Percentiles rank a stretch among this genome's conserved stretches.
Evolutionary conservation across 2,329 filamentous ascomycete species (phyloP).

Genomic region (Diaporthe sp.): DNA sequence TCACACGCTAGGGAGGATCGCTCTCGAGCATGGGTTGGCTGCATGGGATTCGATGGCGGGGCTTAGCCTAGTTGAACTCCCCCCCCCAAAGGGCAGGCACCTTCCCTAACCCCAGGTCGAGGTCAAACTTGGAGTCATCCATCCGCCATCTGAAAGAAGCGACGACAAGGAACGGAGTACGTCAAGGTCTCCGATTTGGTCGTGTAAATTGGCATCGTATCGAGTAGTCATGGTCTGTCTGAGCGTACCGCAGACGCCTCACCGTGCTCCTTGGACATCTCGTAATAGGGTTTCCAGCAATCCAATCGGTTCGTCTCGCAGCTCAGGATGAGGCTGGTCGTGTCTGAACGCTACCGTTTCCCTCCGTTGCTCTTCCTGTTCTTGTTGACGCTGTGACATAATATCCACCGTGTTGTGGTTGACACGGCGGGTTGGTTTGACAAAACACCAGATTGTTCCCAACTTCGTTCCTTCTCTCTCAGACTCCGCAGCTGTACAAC

Average conservation of each 20-base stretch:
- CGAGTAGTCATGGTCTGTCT: constrained; percentile 26
- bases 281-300: constrained; percentile 30
- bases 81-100: neutral
- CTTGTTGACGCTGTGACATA: constrained; percentile 23
- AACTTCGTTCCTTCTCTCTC: neutral
- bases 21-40: constrained; percentile 5
- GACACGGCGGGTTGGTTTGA: neutral
- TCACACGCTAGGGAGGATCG: constrained; percentile 31
- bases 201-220: constrained; percentile 29
- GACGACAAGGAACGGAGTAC: constrained; percentile 2
- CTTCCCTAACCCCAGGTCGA: constrained; percentile 1
- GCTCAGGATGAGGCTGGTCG: constrained; percentile 29
- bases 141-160: constrained; percentile 6
- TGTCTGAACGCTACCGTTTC: neutral
- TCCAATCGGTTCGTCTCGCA: constrained; percentile 7
- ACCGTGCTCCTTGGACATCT: constrained; percentile 6
- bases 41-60: constrained; percentile 4
- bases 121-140: neutral
- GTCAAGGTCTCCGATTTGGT: constrained; percentile 33
- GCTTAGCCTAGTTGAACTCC: neutral
- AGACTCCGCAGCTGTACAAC: neutral
- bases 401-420: neutral
- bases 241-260: constrained; percentile 5
- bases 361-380: neutral
- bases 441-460: neutral